Conservation (phyloP, 495 filamentous ascomycete genomes). For the Acidomyces sp. region DNA sequence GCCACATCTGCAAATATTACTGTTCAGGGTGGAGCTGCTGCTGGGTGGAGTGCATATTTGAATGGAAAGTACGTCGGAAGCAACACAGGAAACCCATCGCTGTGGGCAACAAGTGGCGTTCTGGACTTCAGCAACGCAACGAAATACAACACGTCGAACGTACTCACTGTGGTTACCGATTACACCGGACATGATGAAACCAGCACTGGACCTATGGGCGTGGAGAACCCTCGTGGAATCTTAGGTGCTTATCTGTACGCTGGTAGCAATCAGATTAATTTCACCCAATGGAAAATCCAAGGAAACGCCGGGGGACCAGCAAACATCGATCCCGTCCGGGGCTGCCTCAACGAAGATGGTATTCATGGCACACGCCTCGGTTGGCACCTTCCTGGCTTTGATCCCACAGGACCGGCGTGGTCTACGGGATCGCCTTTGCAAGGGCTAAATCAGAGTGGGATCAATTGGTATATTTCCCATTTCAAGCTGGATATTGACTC, state of each 20-base stretch:
- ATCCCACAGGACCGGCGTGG: constrained; percentile 22
- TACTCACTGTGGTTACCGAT: constrained; percentile 25
- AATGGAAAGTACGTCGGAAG: constrained; percentile 25
- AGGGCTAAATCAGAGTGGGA: constrained; percentile 27
- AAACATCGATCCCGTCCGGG: constrained; percentile 24
- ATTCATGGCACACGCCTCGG: constrained; percentile 31
- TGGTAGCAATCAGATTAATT: constrained; percentile 10
- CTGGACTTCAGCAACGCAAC: constrained; percentile 22
- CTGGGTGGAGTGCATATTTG: constrained; percentile 25
- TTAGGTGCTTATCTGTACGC: constrained; percentile 19
- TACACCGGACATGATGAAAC: constrained; percentile 27
- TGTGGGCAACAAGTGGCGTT: constrained; percentile 6
- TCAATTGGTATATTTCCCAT: constrained; percentile 47
- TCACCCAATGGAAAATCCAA: constrained; percentile 25
- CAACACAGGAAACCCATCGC: constrained; percentile 19
- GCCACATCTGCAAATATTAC: constrained; percentile 18
- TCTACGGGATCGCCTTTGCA: constrained; percentile 22
- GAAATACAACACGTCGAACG: constrained; percentile 18
- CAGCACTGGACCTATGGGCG: constrained; percentile 5
- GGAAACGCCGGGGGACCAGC: constrained; percentile 22
- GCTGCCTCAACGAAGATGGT: constrained; percentile 27
- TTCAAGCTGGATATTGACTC: constrained; percentile 45
- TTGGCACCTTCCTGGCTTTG: constrained; percentile 31
- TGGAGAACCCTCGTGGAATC: constrained; percentile 23
- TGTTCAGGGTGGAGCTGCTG: constrained; percentile 19